These are phyloP conservation scores for carrot (Daucus carota) DNA, from an alignment of 129 eudicot genomes.

Conservation along the genomic window DNA sequence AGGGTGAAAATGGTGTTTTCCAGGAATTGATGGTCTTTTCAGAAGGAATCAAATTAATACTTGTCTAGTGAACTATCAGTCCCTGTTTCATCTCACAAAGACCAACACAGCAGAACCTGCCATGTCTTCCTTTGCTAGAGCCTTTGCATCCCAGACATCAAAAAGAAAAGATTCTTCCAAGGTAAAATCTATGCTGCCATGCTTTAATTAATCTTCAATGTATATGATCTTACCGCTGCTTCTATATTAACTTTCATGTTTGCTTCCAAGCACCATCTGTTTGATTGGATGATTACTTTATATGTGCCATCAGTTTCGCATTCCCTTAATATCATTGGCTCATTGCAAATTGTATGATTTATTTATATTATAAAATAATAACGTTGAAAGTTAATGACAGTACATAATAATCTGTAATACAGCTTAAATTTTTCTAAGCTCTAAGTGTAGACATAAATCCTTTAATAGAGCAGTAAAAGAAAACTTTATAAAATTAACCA, in stretches of 20 bases:
- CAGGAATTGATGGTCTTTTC: slow-evolving; percentile 29
- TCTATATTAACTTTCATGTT: background rate
- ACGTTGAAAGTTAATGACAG: no score
- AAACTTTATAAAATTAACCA: no score
- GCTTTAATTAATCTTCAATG: background rate
- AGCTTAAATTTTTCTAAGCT: no score
- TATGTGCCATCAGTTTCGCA: no score
- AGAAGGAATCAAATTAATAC: slow-evolving; percentile 12
- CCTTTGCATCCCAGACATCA: slow-evolving; percentile 57
- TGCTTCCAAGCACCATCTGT: background rate
- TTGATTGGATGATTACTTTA: background rate
- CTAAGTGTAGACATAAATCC: no score
- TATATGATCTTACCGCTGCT: background rate
- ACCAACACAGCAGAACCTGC: slow-evolving; percentile 16
- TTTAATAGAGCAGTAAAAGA: no score
- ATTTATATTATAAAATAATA: no score
- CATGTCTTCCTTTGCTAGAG: slow-evolving; percentile 27
- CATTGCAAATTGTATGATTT: background rate
- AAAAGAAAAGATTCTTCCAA: slow-evolving; percentile 35
- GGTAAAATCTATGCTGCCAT: slow-evolving; percentile 31
- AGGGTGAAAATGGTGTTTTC: background rate
- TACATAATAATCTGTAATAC: no score
- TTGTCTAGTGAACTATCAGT: background rate
- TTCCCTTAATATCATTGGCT: background rate
- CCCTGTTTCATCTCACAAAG: slow-evolving; percentile 16